A percentile compares a stretch with the other conserved stretches of the same genome.
Conservation (phyloP, 2,329 filamentous ascomycete species). For the Neonectria hederae region DNA sequence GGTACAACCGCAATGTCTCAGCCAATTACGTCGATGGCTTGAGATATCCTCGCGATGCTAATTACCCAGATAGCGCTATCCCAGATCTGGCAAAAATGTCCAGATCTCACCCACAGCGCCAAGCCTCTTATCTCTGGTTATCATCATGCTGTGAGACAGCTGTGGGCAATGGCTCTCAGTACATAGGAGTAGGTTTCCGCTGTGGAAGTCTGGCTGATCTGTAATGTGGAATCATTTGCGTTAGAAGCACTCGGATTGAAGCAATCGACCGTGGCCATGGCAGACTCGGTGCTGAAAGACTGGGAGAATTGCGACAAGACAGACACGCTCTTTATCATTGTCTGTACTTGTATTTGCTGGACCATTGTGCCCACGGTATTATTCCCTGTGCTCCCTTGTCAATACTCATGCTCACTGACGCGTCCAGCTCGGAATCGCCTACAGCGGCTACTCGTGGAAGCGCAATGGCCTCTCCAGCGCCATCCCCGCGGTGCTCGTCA, state of each 20-base stretch:
- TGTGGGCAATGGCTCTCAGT: not conserved
- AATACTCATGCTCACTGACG: slow-evolving; percentile 6
- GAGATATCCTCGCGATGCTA: not conserved
- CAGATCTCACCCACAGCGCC: slow-evolving; percentile 9
- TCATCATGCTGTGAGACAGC: not conserved
- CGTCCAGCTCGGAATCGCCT: slow-evolving; percentile 27
- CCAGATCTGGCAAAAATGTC: slow-evolving; percentile 12
- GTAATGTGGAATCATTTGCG: not conserved
- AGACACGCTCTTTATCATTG: slow-evolving; percentile 29
- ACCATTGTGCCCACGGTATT: slow-evolving; percentile 30
- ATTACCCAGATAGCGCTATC: slow-evolving; percentile 13
- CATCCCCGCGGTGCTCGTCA: slow-evolving; percentile 27
- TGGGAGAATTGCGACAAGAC: slow-evolving; percentile 29
- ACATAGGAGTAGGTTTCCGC: slow-evolving; percentile 1
- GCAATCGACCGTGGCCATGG: slow-evolving; percentile 3
- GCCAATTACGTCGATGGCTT: not conserved
- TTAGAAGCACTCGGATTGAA: not conserved
- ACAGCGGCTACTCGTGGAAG: slow-evolving; percentile 29
- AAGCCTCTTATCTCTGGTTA: slow-evolving; percentile 16
- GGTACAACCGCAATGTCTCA: not conserved
- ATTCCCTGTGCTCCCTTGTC: not conserved
- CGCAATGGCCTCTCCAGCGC: slow-evolving; percentile 27
- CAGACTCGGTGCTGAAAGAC: slow-evolving; percentile 26
- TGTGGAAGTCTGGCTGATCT: not conserved
- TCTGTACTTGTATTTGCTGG: slow-evolving; percentile 33